Evolutionary conservation across 495 filamentous ascomycete species (phyloP), one percentile per base, ranked within the genome.

Genomic region (Penicillium angulare): DNA sequence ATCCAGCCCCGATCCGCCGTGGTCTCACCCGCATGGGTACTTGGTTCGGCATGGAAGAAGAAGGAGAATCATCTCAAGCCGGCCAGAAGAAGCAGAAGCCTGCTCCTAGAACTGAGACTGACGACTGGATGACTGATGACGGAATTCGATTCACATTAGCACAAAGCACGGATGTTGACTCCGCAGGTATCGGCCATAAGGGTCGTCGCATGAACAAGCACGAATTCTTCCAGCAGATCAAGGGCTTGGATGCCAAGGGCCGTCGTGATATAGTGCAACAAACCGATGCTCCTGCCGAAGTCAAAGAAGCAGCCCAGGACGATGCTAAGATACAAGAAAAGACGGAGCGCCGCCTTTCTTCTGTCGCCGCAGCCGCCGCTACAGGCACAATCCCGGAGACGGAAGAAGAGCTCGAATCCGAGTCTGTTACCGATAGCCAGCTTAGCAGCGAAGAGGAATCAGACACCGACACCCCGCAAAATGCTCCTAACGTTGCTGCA

Each of bases 181-280:
- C 61, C 41, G 47, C 60, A 5, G 74, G 72, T 16, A 63, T 71
- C 6, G 43, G 59, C 40, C 63, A 72, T 45, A 71, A 73, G 50
- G 88, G 89, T 17, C 85, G 87, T 16, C 83, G 86, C 9, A 83
- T 97, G 87, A 93, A 81, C 63, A 96, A 96, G 67, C 83, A 87
- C 6, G 89, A 97, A 60, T 97, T 99, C 69, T 86, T 97, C 53
- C 73, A 83, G 41, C 84, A 93, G 60, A 85, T 99, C 54, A 83
- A 86, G 62, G 76, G 83, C 22, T 75, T 97, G 49, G 90, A 95
- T 63, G 85, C 89, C 24, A 86, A 83, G 57, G 82, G 83, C 15
- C 82, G 92, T 13, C 79, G 77, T 18, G 82, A 89, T 52, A 69
- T 87, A 2, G 79, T 93, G 0, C 82, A 91, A 44, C 68, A 86